phyloP scores from a whole-genome alignment of 306 rosid species.

The Leucaena leucocephala region DNA sequence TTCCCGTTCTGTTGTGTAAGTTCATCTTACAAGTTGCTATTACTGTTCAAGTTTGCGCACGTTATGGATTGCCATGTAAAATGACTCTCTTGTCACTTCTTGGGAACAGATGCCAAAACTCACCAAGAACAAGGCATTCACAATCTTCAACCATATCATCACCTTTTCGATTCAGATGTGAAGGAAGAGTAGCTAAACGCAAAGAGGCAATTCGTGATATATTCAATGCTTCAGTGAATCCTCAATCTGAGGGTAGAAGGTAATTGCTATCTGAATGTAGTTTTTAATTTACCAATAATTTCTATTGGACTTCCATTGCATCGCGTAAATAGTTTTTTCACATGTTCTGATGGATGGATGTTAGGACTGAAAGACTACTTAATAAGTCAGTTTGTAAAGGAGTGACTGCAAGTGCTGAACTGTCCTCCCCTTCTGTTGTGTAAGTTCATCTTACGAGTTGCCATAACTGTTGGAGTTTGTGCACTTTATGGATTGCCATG shows the following conservation, averaged over 20 bases:
- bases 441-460: conserved; percentile 33
- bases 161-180: conserved; percentile 81
- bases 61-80: conserved; percentile 16
- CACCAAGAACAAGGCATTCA: conserved; percentile 49
- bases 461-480: conserved; percentile 20
- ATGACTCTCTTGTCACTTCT: conserved; percentile 5
- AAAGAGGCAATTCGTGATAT: conserved; percentile 66
- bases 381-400: conserved; percentile 43
- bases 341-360: conserved; percentile 19
- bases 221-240: conserved; percentile 46
- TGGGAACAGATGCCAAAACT: conserved; percentile 40
- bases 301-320: conserved; percentile 12
- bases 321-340: conserved; percentile 25
- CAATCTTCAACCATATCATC: conserved; percentile 47
- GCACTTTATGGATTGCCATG: conserved; percentile 11
- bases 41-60: conserved; percentile 15
- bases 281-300: neutral
- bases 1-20: conserved; percentile 44
- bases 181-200: conserved; percentile 89
- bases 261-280: conserved; percentile 39
- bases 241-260: conserved; percentile 58
- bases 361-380: conserved; percentile 47
- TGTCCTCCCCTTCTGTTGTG: conserved; percentile 41
- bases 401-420: conserved; percentile 41
- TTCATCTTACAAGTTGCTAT: conserved; percentile 19